Evolutionary conservation across 2,329 filamentous ascomycete species (phyloP).

Genomic region (Hymenoscyphus repandus): DNA sequence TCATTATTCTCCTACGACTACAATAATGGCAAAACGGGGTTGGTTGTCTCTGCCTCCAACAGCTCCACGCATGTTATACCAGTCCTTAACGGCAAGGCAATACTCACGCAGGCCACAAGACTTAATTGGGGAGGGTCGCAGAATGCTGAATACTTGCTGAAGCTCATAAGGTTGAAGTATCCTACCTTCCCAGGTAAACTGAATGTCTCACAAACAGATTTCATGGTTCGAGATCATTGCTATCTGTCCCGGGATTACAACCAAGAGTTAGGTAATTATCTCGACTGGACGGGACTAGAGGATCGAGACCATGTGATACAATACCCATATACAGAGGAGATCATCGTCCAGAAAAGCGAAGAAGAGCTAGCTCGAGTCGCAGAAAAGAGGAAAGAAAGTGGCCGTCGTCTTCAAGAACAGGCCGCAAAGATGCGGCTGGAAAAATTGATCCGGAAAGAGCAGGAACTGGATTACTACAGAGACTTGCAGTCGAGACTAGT

Average conservation of each 20-base stretch:
- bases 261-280: slow-evolving; percentile 64
- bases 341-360: slow-evolving; percentile 85
- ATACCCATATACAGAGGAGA: slow-evolving; percentile 87
- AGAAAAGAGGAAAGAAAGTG: slow-evolving; percentile 92
- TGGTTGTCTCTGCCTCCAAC: slow-evolving; percentile 88
- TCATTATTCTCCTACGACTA: slow-evolving; percentile 93
- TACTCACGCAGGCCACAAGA: slow-evolving; percentile 79
- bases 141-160: slow-evolving; percentile 83
- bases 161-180: slow-evolving; percentile 87
- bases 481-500: slow-evolving; percentile 68
- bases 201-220: slow-evolving; percentile 79
- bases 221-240: slow-evolving; percentile 82
- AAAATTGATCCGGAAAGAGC: slow-evolving; percentile 90
- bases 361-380: slow-evolving; percentile 87
- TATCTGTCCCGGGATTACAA: slow-evolving; percentile 85
- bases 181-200: slow-evolving; percentile 83
- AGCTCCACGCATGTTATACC: slow-evolving; percentile 94
- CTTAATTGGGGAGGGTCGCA: slow-evolving; percentile 95
- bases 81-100: slow-evolving; percentile 77
- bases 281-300: slow-evolving; percentile 90
- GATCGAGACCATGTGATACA: slow-evolving; percentile 86
- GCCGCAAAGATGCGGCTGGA: slow-evolving; percentile 96
- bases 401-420: slow-evolving; percentile 85
- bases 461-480: slow-evolving; percentile 91
- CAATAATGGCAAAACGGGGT: slow-evolving; percentile 75